Evolutionary conservation across 208 protist species (phyloP), one percentile per base, ranked within the genome.

Genomic region (Leishmania braziliensis): DNA sequence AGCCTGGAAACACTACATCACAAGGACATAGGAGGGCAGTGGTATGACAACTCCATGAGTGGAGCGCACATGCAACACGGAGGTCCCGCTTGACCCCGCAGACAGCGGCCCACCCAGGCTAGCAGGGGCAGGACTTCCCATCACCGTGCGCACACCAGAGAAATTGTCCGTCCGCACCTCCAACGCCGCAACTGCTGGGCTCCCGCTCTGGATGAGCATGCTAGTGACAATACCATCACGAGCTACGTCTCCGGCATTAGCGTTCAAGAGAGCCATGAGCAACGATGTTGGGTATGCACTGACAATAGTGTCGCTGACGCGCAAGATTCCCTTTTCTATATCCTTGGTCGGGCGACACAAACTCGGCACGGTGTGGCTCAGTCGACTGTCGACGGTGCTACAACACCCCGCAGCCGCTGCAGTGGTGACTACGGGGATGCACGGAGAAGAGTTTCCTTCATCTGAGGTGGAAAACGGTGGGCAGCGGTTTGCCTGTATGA

Each of bases 191-290:
- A 69, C 46, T 0, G 51, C 10, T 5, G 74, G 72, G 16, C 71
- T 43, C 2, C 82, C 82, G 62, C 50, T 82, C 66, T 86, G 82
- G 54, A 86, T 69, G 9, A 86, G 46, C 39, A 86, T 65, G 26
- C 66, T 79, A n/a, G 20, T 80, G 68, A 58, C 29, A 18, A 43
- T 12, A 62, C n/a, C 33, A 46, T 46, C 36, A 46, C 54, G 2
- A 33, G 26, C 20, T 60, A 46, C 46, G 18, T 51, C 33, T 4
- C 70, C 29, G 48, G 54, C 58, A 63, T n/a, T 16, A 23, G 58
- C 26, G 71, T 20, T 46, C 48, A 60, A 39, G 63, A 74, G 39
- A 26, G 77, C 9, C 43, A 86, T 36, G 3, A 86, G 63, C 78
- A 86, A 29, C 39, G 82, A 74, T 46, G 82, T 86, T 23, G 82